A percentile compares a stretch with the other conserved stretches of the same genome.
Conservation (phyloP, 257 asterid genomes). For the Ehretia macrophylla region DNA sequence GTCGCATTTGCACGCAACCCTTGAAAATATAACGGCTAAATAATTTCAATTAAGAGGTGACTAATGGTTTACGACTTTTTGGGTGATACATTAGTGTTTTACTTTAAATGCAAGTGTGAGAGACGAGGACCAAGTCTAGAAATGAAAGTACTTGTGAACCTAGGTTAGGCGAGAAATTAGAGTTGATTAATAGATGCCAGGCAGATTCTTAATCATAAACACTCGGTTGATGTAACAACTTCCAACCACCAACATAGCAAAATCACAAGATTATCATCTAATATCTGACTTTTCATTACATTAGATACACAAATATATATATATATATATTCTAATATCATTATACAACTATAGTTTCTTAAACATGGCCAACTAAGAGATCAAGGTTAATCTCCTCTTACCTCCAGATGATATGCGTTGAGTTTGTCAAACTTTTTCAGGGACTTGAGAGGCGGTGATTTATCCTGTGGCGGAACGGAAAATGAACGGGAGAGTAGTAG, state of each 20-base stretch:
- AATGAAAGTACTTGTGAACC: no score
- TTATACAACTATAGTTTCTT: conserved; percentile 16
- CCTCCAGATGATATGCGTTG: conserved; percentile 6
- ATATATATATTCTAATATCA: conserved; percentile 11
- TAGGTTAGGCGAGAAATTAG: conserved; percentile 9
- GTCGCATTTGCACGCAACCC: no score
- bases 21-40: no score
- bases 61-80: no score
- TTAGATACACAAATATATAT: neutral
- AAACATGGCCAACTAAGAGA: conserved; percentile 61
- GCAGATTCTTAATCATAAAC: conserved; percentile 19
- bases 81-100: no score
- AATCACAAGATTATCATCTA: conserved; percentile 13
- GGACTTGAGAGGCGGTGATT: no score
- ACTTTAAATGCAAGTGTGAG: no score
- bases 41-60: no score
- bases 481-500: conserved; percentile 66
- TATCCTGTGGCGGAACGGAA: no score
- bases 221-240: conserved; percentile 54
- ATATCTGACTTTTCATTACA: conserved; percentile 24
- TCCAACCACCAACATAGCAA: conserved; percentile 47
- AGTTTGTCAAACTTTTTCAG: conserved; percentile 19
- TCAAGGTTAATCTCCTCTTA: conserved; percentile 18
- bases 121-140: no score
- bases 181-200: conserved; percentile 27